Conservation (phyloP, 2,329 filamentous ascomycete genomes). For the Atkinsonella hypoxylon region DNA sequence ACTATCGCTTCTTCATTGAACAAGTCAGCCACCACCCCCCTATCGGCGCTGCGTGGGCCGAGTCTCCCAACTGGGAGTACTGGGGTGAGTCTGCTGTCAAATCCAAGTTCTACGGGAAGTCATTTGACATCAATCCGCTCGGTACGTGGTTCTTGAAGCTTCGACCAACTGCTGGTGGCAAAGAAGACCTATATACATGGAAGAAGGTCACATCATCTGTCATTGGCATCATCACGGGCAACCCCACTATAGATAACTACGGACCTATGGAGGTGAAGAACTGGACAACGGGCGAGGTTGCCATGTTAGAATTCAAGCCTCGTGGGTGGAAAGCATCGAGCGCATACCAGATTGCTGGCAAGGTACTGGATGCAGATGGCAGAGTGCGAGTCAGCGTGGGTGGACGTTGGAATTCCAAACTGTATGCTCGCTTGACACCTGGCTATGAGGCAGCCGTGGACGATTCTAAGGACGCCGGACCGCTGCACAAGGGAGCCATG, state of each 20-base stretch:
- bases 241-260: slow-evolving; percentile 95
- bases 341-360: slow-evolving; percentile 79
- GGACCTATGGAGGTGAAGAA: slow-evolving; percentile 96
- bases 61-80: slow-evolving; percentile 91
- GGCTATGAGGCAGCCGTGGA: slow-evolving; percentile 71
- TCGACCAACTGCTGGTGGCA: slow-evolving; percentile 60
- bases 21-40: slow-evolving; percentile 97
- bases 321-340: slow-evolving; percentile 92
- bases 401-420: slow-evolving; percentile 93
- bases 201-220: slow-evolving; percentile 97
- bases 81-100: slow-evolving; percentile 92
- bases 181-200: slow-evolving; percentile 90
- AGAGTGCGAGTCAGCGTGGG: slow-evolving; percentile 80
- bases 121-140: slow-evolving; percentile 91
- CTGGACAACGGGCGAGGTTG: slow-evolving; percentile 89
- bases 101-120: slow-evolving; percentile 95
- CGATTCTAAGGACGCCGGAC: slow-evolving; percentile 32
- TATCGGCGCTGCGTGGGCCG: slow-evolving; percentile 83
- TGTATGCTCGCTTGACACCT: slow-evolving; percentile 86
- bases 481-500: slow-evolving; percentile 37
- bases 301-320: slow-evolving; percentile 81
- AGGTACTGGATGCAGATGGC: slow-evolving; percentile 69
- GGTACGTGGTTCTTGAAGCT: slow-evolving; percentile 94
- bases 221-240: slow-evolving; percentile 96
- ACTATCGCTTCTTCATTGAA: slow-evolving; percentile 96